Conservation (phyloP, 352 stramenopile genomes). For the Phytophthora idaei region DNA sequence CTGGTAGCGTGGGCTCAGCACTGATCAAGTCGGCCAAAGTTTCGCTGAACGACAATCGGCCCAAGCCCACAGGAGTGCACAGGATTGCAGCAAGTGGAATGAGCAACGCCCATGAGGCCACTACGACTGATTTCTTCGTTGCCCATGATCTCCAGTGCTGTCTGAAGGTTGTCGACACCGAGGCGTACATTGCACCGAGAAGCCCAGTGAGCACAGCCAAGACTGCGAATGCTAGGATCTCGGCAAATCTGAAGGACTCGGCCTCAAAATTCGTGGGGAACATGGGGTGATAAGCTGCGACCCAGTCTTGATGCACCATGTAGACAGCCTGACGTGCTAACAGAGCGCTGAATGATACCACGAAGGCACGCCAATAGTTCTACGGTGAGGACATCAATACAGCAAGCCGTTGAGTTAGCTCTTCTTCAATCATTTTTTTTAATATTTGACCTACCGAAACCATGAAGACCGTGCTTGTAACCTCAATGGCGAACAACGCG, state of each 20-base stretch:
- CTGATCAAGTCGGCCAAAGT: constrained; percentile 44
- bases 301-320: constrained; percentile 46
- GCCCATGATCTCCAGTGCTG: constrained; percentile 42
- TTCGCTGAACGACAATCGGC: constrained; percentile 34
- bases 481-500: constrained; percentile 92
- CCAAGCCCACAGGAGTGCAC: constrained; percentile 48
- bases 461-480: constrained; percentile 80
- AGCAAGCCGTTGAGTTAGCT: not conserved
- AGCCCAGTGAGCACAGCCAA: constrained; percentile 57
- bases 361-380: constrained; percentile 77
- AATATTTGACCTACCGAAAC: constrained; percentile 38
- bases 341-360: constrained; percentile 60
- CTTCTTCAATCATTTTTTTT: not conserved
- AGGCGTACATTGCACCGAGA: constrained; percentile 54
- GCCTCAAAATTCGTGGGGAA: constrained; percentile 50
- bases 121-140: constrained; percentile 14
- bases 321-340: constrained; percentile 50
- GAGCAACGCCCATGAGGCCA: constrained; percentile 34
- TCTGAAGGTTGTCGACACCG: constrained; percentile 45
- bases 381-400: constrained; percentile 3
- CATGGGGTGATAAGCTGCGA: constrained; percentile 52
- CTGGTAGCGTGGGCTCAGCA: constrained; percentile 14
- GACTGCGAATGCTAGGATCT: constrained; percentile 56
- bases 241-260: constrained; percentile 52
- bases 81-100: constrained; percentile 45